These are phyloP conservation scores for Westerdykella ornata DNA, from an alignment of 2,329 filamentous ascomycete genomes.

Conservation along the genomic window DNA sequence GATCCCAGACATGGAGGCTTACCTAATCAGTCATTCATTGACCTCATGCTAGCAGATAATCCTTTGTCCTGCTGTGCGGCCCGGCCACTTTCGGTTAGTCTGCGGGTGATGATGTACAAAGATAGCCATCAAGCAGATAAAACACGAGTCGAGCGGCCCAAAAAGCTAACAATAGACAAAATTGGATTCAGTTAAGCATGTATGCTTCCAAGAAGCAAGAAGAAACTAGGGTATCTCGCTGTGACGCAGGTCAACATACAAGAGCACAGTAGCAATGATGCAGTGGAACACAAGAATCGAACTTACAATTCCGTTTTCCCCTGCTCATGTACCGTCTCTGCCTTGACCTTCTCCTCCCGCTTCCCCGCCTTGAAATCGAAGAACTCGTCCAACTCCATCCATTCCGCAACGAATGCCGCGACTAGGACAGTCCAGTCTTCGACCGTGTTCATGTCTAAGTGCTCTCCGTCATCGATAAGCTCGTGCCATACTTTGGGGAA, in stretches of 20 bases:
- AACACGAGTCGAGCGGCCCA: neutral
- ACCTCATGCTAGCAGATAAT: neutral
- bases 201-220: slow-evolving; percentile 6
- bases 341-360: slow-evolving; percentile 7
- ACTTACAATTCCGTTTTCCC: slow-evolving; percentile 36
- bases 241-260: slow-evolving; percentile 16
- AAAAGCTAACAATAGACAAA: neutral
- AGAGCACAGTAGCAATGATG: neutral
- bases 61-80: slow-evolving; percentile 2
- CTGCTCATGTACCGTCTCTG: neutral
- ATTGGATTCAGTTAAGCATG: neutral
- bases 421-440: slow-evolving; percentile 85
- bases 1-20: no score
- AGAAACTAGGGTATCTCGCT: slow-evolving; percentile 28
- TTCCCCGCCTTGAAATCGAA: slow-evolving; percentile 22
- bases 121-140: neutral
- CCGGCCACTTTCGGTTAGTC: neutral
- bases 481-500: slow-evolving; percentile 87
- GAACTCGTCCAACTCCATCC: slow-evolving; percentile 61
- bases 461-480: slow-evolving; percentile 74
- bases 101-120: no score
- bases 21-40: no score
- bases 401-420: slow-evolving; percentile 81
- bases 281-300: slow-evolving; percentile 6
- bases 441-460: slow-evolving; percentile 73